Evolutionary conservation across 495 filamentous ascomycete species (phyloP).

Genomic region (Penicillium verhagenii): DNA sequence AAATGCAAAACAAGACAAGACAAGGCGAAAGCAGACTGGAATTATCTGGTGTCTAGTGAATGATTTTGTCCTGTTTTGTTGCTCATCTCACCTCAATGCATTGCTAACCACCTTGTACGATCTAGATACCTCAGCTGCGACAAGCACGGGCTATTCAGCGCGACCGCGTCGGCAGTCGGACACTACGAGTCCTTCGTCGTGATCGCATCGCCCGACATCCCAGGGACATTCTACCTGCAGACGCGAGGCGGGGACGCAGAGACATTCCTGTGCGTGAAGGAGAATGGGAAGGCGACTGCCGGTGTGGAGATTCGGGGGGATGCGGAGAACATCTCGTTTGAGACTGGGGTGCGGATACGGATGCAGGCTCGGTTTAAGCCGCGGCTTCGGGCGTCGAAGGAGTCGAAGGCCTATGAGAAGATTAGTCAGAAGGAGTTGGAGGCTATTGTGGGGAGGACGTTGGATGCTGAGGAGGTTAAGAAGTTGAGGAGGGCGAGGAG

Average conservation of each 20-base stretch:
- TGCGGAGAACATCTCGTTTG: slow-evolving; percentile 65
- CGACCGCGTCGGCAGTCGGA: slow-evolving; percentile 75
- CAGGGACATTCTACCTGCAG: slow-evolving; percentile 67
- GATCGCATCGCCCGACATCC: slow-evolving; percentile 61
- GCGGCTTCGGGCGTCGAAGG: slow-evolving; percentile 69
- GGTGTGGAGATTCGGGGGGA: slow-evolving; percentile 72
- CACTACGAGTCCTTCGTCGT: slow-evolving; percentile 77
- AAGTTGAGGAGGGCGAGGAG: slow-evolving; percentile 76
- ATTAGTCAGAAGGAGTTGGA: slow-evolving; percentile 88
- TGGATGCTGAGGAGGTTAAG: slow-evolving; percentile 85
- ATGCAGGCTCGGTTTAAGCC: slow-evolving; percentile 97
- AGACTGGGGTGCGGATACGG: slow-evolving; percentile 76
- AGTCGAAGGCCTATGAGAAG: slow-evolving; percentile 77
- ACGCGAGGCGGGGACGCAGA: slow-evolving; percentile 50
- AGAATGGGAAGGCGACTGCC: slow-evolving; percentile 41
- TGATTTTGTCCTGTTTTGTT: no score
- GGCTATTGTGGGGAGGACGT: slow-evolving; percentile 66
- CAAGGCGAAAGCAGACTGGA: no score
- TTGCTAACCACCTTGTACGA: background rate
- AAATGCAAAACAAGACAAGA: no score
- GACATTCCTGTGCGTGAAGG: slow-evolving; percentile 53
- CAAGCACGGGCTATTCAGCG: slow-evolving; percentile 73
- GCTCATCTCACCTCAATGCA: no score
- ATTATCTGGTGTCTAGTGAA: no score
- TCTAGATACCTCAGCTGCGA: slow-evolving; percentile 75